Conservation (phyloP, 2,329 filamentous ascomycete species). For the Apiospora aurea region DNA sequence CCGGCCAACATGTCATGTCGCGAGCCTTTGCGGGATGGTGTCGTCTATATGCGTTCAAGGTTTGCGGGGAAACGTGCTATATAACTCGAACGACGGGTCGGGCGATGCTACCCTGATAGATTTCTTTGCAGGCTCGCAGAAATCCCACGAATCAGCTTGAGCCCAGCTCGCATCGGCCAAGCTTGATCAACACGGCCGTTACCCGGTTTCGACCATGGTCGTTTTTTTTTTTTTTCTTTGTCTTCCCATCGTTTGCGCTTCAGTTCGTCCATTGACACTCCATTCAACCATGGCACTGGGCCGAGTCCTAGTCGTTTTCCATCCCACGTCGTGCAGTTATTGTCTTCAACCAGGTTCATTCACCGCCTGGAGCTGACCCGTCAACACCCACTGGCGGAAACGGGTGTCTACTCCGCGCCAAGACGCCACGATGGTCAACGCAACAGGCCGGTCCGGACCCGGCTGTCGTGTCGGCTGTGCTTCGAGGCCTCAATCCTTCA, state of each 20-base stretch:
- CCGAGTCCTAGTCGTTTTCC: neutral
- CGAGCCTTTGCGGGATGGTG: neutral
- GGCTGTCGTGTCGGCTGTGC: conserved; percentile 7
- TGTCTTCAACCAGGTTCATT: neutral
- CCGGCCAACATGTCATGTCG: neutral
- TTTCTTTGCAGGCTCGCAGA: neutral
- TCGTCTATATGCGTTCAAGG: neutral
- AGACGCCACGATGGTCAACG: neutral
- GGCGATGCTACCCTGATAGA: conserved; percentile 3
- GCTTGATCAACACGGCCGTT: neutral
- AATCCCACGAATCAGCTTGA: conserved; percentile 15
- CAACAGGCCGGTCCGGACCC: neutral
- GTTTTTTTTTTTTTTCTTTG: neutral
- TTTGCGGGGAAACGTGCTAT: conserved; percentile 7
- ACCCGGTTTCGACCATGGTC: neutral
- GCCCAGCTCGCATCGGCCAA: neutral
- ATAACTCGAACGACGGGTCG: conserved; percentile 15
- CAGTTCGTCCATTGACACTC: neutral
- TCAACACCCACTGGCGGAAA: neutral
- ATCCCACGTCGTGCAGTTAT: conserved; percentile 13
- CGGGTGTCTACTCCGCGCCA: conserved; percentile 8
- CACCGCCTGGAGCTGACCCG: neutral
- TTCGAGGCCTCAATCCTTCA: neutral
- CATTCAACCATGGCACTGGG: conserved; percentile 3
- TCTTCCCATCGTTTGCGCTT: too few relatives aligned